These are phyloP conservation scores for Pyronema omphalodes DNA, from an alignment of 495 filamentous ascomycete species.

Conservation along the genomic window DNA sequence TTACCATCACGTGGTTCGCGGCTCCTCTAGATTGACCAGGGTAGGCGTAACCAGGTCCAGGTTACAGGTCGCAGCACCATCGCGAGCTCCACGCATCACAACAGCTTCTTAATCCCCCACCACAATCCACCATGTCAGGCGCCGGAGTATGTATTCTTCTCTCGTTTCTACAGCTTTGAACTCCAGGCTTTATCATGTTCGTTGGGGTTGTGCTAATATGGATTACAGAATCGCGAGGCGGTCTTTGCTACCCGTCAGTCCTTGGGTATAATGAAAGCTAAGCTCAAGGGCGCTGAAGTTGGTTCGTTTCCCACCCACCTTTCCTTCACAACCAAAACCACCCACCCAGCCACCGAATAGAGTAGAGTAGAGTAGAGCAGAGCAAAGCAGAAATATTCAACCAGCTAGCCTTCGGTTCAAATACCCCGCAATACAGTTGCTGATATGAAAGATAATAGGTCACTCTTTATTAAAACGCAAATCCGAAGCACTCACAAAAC, in stretches of 20 bases:
- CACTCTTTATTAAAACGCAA: slow-evolving; percentile 80
- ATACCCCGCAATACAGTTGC: neutral
- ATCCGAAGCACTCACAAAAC: slow-evolving; percentile 78
- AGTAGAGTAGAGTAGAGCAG: no score
- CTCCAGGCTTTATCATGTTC: neutral
- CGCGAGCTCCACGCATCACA: no score
- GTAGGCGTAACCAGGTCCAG: no score
- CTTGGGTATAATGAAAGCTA: slow-evolving; percentile 89
- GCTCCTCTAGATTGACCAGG: no score
- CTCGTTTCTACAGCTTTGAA: neutral
- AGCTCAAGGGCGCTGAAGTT: slow-evolving; percentile 89
- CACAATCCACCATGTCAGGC: slow-evolving; percentile 33
- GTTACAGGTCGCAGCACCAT: no score
- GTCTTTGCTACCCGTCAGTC: slow-evolving; percentile 98
- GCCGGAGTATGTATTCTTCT: slow-evolving; percentile 28
- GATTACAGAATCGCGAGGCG: slow-evolving; percentile 56
- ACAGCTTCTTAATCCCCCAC: neutral
- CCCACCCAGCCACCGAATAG: neutral
- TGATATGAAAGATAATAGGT: slow-evolving; percentile 28
- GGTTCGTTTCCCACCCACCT: slow-evolving; percentile 7
- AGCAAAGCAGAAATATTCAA: slow-evolving; percentile 26
- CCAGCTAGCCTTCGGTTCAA: neutral
- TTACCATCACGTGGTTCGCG: no score
- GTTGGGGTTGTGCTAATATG: neutral
- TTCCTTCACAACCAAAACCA: neutral